A percentile compares a stretch with the other conserved stretches of the same genome.
Conservation (phyloP, 306 rosid species). For the Trifolium subterraneum region DNA sequence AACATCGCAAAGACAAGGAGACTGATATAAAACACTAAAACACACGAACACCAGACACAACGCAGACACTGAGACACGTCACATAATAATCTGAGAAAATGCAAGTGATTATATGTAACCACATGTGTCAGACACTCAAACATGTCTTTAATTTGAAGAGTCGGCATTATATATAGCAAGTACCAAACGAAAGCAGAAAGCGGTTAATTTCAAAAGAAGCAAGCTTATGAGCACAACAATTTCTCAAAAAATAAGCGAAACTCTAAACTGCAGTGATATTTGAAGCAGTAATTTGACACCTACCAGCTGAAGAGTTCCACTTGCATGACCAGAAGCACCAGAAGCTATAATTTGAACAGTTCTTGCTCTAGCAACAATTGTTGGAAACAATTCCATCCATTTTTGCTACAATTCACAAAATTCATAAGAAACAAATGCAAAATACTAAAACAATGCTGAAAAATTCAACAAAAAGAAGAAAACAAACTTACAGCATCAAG, state of each 20-base stretch:
- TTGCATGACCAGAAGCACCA: conserved; percentile 77
- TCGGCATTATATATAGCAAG: background rate
- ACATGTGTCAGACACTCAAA: background rate
- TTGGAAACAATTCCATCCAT: conserved; percentile 95
- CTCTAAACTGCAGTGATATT: background rate
- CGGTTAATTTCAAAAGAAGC: background rate
- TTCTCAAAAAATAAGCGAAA: background rate
- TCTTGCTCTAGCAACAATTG: conserved; percentile 84
- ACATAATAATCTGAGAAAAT: too few species aligned
- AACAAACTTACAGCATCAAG: conserved; percentile 81
- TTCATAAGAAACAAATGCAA: conserved; percentile 9
- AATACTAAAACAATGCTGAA: background rate
- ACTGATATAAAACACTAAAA: background rate
- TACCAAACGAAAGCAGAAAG: background rate
- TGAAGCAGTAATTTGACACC: conserved; percentile 2
- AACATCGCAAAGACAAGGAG: background rate
- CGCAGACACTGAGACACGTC: background rate
- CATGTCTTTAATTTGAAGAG: background rate
- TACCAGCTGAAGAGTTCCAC: conserved; percentile 91
- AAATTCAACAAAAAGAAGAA: background rate
- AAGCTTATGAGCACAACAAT: background rate
- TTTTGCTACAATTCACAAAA: conserved; percentile 53
- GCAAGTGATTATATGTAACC: too few species aligned
- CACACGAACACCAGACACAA: background rate
- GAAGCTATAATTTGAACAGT: conserved; percentile 84